Conservation (phyloP, 78 protist species). For the Bodo saltans region DNA sequence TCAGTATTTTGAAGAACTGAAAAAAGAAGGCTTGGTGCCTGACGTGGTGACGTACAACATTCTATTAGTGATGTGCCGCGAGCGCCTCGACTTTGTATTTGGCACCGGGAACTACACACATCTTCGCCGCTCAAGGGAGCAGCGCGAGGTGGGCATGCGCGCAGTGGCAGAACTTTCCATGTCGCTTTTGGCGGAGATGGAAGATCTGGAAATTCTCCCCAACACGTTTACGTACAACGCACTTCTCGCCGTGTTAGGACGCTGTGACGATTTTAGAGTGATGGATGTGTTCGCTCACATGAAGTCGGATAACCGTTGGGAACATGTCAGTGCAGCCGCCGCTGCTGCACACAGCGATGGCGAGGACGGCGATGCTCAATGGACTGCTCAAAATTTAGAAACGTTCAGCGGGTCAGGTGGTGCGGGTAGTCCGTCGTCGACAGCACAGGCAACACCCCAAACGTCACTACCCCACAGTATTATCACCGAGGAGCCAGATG, state of each 20-base stretch:
- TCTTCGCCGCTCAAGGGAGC: background rate
- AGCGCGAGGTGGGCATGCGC: background rate
- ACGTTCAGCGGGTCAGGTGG: too few species aligned
- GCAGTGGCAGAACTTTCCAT: conserved; percentile 21
- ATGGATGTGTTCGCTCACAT: conserved; percentile 5
- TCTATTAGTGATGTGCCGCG: background rate
- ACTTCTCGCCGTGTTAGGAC: conserved; percentile 3
- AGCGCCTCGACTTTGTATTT: background rate
- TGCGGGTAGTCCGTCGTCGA: too few species aligned
- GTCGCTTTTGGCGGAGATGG: conserved; percentile 28
- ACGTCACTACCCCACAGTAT: too few species aligned
- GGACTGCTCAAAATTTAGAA: too few species aligned
- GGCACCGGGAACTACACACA: background rate
- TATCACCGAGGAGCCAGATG: too few species aligned
- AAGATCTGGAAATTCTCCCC: conserved; percentile 4
- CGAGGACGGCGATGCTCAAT: conserved; percentile 19
- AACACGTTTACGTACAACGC: conserved; percentile 35
- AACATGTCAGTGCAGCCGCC: too few species aligned
- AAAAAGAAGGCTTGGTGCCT: background rate
- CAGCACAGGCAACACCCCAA: too few species aligned
- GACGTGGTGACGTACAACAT: conserved; percentile 35
- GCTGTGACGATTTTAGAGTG: conserved; percentile 5
- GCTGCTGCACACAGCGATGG: too few species aligned
- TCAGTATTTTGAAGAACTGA: conserved; percentile 6
- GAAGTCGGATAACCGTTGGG: too few species aligned